Conservation (phyloP, 129 eudicot genomes). For the Artemisia argyi region DNA sequence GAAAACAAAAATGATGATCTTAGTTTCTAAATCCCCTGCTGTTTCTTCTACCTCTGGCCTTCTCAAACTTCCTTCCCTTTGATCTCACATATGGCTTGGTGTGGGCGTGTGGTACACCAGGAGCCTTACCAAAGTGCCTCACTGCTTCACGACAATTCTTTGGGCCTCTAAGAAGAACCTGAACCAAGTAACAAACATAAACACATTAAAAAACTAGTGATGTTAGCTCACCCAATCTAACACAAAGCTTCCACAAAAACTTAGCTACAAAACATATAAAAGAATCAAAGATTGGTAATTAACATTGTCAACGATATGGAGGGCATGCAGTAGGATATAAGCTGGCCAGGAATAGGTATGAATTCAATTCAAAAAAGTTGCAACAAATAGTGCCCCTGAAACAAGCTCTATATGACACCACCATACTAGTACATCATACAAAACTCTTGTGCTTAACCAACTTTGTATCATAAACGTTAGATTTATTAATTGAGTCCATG, state of each 20-base stretch:
- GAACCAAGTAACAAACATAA: neutral
- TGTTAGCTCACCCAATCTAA: neutral
- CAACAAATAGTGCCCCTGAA: too few relatives aligned
- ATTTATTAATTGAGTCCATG: too few relatives aligned
- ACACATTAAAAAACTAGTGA: neutral
- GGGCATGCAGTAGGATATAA: too few relatives aligned
- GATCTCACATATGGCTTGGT: constrained; percentile 58
- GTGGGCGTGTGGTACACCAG: constrained; percentile 70
- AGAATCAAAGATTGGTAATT: too few relatives aligned
- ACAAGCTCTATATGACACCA: too few relatives aligned
- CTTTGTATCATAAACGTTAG: too few relatives aligned
- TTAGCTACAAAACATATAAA: too few relatives aligned
- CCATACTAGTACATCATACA: too few relatives aligned
- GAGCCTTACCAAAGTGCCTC: constrained; percentile 57
- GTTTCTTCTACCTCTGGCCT: constrained; percentile 67
- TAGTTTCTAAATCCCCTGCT: constrained; percentile 49
- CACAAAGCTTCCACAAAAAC: neutral
- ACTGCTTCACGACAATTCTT: constrained; percentile 58
- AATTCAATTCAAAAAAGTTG: too few relatives aligned
- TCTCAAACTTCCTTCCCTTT: constrained; percentile 57
- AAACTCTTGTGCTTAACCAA: too few relatives aligned
- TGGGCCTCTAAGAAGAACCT: constrained; percentile 65
- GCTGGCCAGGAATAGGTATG: too few relatives aligned
- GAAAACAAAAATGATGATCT: neutral
- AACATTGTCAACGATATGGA: too few relatives aligned